Percentiles rank a stretch among this genome's conserved stretches.
phyloP scores from a whole-genome alignment of 495 filamentous ascomycete species.

The Penicillium herquei region DNA sequence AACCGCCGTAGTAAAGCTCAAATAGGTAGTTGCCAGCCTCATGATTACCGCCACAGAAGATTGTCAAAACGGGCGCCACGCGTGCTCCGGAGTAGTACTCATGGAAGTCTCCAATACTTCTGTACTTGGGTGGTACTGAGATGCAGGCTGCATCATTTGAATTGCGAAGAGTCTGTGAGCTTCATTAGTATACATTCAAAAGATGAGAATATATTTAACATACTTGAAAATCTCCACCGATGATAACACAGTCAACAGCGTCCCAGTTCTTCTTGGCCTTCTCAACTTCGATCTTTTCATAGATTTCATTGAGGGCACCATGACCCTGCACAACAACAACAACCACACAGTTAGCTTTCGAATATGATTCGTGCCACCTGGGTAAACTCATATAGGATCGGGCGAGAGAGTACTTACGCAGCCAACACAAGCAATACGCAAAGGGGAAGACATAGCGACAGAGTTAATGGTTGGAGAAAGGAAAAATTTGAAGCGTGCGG shows the following conservation, averaged over 20 bases:
- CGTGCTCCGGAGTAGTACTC: conserved; percentile 82
- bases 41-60: conserved; percentile 94
- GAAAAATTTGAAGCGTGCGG: not conserved
- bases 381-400: not conserved
- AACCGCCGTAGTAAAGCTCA: conserved; percentile 94
- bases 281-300: conserved; percentile 65
- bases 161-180: conserved; percentile 74
- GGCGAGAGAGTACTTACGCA: conserved; percentile 12
- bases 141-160: conserved; percentile 80
- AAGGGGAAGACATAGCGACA: not conserved
- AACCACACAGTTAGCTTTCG: not conserved
- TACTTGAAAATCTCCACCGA: conserved; percentile 89
- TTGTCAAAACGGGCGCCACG: conserved; percentile 78
- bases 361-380: not conserved
- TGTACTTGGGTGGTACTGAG: conserved; percentile 81
- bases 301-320: conserved; percentile 86
- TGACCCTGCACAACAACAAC: conserved; percentile 64
- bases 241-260: conserved; percentile 77
- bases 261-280: conserved; percentile 68
- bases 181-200: not conserved
- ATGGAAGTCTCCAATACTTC: conserved; percentile 82
- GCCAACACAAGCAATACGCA: conserved; percentile 14
- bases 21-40: conserved; percentile 83
- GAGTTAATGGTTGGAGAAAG: not conserved
- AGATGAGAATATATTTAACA: not conserved